Evolutionary conservation across 2,329 filamentous ascomycete genomes (phyloP).

Genomic region (Pyrenophora tritici-repentis): DNA sequence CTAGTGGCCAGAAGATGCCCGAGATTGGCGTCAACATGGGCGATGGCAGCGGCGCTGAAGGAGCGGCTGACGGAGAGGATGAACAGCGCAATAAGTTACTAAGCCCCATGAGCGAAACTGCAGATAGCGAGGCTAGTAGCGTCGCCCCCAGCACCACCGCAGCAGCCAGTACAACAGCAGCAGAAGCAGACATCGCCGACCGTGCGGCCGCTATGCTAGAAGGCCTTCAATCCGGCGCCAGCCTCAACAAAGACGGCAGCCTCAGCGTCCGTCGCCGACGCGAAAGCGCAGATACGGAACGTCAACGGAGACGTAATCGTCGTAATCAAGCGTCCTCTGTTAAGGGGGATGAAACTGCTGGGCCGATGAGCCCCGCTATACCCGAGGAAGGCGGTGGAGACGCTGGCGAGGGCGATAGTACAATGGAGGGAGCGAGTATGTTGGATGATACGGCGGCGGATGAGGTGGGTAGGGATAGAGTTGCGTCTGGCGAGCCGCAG

Average conservation of each 20-base stretch:
- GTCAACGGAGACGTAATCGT: constrained; percentile 69
- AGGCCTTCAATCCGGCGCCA: constrained; percentile 70
- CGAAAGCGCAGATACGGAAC: constrained; percentile 80
- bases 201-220: constrained; percentile 83
- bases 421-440: too few species aligned
- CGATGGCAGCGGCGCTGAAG: constrained; percentile 5
- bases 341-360: constrained; percentile 39
- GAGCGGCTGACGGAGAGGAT: constrained; percentile 49
- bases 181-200: constrained; percentile 72
- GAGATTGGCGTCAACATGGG: constrained; percentile 64
- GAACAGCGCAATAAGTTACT: constrained; percentile 48
- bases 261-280: constrained; percentile 65
- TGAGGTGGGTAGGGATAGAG: constrained; percentile 16
- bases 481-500: constrained; percentile 8
- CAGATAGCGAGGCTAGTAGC: constrained; percentile 31
- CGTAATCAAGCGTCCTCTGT: constrained; percentile 41
- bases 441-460: too few species aligned
- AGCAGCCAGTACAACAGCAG: constrained; percentile 43
- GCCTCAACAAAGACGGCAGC: constrained; percentile 52
- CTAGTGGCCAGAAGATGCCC: constrained; percentile 86
- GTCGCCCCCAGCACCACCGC: constrained; percentile 38
- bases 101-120: constrained; percentile 54
- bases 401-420: constrained; percentile 7
- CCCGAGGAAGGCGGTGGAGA: constrained; percentile 30
- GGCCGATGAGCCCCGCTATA: constrained; percentile 39